Conservation (phyloP, 352 stramenopile species). For the Phytopythium chamaehyphon region DNA sequence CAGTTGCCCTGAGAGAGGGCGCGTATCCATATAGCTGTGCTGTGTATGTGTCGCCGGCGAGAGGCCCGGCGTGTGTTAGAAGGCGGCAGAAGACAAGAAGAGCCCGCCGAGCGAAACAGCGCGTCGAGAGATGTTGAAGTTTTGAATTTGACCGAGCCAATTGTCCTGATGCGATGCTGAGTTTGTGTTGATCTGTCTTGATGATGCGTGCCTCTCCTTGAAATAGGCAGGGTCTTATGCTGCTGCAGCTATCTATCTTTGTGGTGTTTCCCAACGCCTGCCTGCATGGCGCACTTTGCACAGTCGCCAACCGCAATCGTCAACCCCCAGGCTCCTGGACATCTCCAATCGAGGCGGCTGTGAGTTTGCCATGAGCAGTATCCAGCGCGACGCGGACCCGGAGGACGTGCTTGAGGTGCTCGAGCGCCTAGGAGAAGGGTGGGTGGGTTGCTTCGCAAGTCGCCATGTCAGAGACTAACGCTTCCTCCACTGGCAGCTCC, state of each 20-base stretch:
- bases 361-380: constrained; percentile 53
- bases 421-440: constrained; percentile 75
- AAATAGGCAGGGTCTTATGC: no score
- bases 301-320: no score
- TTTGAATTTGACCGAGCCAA: constrained; percentile 5
- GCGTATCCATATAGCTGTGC: constrained; percentile 4
- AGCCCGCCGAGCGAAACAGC: background rate
- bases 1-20: background rate
- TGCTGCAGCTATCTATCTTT: no score
- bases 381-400: constrained; percentile 62
- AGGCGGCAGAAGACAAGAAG: background rate
- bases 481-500: constrained; percentile 21
- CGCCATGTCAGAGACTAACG: background rate
- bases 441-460: background rate
- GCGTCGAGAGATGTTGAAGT: constrained; percentile 5
- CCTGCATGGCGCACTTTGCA: no score
- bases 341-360: no score
- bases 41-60: constrained; percentile 9
- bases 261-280: no score
- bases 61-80: constrained; percentile 6
- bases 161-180: background rate
- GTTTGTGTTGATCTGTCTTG: no score
- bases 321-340: background rate
- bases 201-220: no score
- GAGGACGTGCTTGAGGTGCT: constrained; percentile 74